A percentile compares a stretch with the other conserved stretches of the same genome.
Conservation (phyloP, 2,329 filamentous ascomycete species). For the Sporothrix inflata region DNA sequence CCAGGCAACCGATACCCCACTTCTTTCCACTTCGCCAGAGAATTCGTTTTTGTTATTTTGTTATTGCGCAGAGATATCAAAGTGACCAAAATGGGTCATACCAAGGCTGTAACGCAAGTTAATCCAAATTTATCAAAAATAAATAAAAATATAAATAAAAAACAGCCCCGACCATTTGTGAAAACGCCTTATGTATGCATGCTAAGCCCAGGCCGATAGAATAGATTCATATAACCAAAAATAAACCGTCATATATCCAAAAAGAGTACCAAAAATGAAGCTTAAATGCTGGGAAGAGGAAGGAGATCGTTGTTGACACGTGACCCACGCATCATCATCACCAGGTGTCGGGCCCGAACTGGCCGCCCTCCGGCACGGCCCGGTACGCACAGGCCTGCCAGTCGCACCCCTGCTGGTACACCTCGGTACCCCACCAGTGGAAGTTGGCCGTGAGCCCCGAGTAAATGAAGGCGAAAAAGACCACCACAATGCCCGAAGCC, state of each 20-base stretch:
- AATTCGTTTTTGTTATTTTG: no score
- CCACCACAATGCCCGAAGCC: constrained; percentile 78
- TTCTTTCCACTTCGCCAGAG: background rate
- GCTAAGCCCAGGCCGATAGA: background rate
- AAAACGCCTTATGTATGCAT: background rate
- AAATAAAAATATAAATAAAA: background rate
- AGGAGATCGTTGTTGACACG: background rate
- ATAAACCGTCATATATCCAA: background rate
- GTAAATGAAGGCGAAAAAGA: constrained; percentile 87
- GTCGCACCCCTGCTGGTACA: constrained; percentile 83
- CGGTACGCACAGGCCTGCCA: constrained; percentile 79
- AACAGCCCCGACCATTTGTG: background rate
- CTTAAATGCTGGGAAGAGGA: background rate
- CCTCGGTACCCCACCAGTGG: constrained; percentile 86
- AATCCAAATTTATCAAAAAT: background rate
- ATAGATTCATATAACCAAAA: background rate
- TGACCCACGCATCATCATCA: constrained; percentile 37
- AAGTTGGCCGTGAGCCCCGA: constrained; percentile 74
- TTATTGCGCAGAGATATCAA: no score
- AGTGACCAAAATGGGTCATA: no score
- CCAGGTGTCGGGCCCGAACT: constrained; percentile 68
- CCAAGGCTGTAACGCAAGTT: no score
- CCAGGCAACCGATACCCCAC: background rate
- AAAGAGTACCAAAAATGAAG: background rate
- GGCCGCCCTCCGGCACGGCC: constrained; percentile 62